phyloP scores from a whole-genome alignment of 2,329 filamentous ascomycete genomes.

The Fusarium cicatricum region DNA sequence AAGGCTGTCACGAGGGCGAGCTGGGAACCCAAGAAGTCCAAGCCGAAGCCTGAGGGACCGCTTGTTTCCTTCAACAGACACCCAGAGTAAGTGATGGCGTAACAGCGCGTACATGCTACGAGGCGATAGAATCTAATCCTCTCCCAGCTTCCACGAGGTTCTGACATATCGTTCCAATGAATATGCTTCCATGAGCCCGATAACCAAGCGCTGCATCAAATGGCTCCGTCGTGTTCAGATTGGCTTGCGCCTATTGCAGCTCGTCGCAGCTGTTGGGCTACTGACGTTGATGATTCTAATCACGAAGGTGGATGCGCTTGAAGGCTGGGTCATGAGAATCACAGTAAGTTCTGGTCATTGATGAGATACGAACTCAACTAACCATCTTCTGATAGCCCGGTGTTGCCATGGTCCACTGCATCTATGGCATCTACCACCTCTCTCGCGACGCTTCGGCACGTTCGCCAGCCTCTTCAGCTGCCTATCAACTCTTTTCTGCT shows the following conservation, averaged over 20 bases:
- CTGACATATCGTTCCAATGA: slow-evolving; percentile 68
- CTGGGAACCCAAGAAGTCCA: slow-evolving; percentile 69
- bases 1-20: slow-evolving; percentile 85
- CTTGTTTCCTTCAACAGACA: slow-evolving; percentile 85
- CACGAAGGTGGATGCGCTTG: slow-evolving; percentile 67
- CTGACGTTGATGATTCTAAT: slow-evolving; percentile 82
- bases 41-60: slow-evolving; percentile 75
- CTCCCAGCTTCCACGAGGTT: slow-evolving; percentile 65
- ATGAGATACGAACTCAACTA: not conserved
- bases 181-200: slow-evolving; percentile 72
- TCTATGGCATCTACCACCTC: slow-evolving; percentile 86
- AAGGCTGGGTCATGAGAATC: slow-evolving; percentile 79
- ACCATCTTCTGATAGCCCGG: slow-evolving; percentile 68
- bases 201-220: slow-evolving; percentile 76
- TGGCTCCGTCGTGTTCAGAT: slow-evolving; percentile 75
- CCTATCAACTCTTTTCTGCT: slow-evolving; percentile 86
- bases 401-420: slow-evolving; percentile 73
- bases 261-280: slow-evolving; percentile 74
- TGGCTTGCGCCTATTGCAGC: slow-evolving; percentile 69
- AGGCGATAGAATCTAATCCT: not conserved
- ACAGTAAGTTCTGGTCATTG: slow-evolving; percentile 63
- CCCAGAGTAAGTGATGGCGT: slow-evolving; percentile 71
- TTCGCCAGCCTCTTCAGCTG: slow-evolving; percentile 81
- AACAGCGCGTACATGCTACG: slow-evolving; percentile 5
- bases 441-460: slow-evolving; percentile 73